Evolutionary conservation across 2,329 filamentous ascomycete genomes (phyloP).

Genomic region (Paecilomyces fulvus): DNA sequence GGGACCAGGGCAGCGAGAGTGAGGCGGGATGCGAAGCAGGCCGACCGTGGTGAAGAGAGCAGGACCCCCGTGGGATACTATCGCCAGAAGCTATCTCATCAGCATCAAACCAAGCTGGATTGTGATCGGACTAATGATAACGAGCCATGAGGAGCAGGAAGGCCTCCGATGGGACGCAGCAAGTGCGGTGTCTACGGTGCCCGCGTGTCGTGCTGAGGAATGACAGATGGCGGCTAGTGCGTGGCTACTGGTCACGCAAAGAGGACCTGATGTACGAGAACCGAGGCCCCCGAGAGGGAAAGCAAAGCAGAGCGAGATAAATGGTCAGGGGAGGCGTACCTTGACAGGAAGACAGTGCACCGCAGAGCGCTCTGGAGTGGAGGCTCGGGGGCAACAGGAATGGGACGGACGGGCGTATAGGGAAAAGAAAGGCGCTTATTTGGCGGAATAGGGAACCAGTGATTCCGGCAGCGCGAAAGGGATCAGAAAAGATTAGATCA

Average conservation of each 20-base stretch:
- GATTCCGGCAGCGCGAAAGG: constrained; percentile 7
- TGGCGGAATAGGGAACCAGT: not conserved
- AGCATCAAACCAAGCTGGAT: not conserved
- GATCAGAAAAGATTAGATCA: constrained; percentile 4
- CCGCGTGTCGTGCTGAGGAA: constrained; percentile 15
- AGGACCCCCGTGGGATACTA: not conserved
- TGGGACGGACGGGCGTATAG: constrained; percentile 12
- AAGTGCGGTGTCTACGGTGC: constrained; percentile 2
- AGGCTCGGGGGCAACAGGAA: constrained; percentile 16
- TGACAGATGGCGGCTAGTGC: constrained; percentile 15
- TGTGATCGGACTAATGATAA: not conserved
- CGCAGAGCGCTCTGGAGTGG: constrained; percentile 16
- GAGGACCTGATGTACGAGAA: constrained; percentile 3
- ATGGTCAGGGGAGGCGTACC: constrained; percentile 13
- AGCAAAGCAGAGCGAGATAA: constrained; percentile 9
- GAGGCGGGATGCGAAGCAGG: not conserved
- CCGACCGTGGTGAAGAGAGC: constrained; percentile 1
- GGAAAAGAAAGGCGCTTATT: constrained; percentile 12
- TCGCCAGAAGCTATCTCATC: not conserved
- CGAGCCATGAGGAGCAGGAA: not conserved
- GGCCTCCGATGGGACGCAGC: not conserved
- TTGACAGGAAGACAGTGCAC: constrained; percentile 13
- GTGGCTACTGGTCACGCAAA: constrained; percentile 18
- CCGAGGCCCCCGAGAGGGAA: constrained; percentile 4
- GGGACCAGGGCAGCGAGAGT: constrained; percentile 15